phyloP scores from a whole-genome alignment of 257 asterid species.

The Oldenlandia corymbosa region DNA sequence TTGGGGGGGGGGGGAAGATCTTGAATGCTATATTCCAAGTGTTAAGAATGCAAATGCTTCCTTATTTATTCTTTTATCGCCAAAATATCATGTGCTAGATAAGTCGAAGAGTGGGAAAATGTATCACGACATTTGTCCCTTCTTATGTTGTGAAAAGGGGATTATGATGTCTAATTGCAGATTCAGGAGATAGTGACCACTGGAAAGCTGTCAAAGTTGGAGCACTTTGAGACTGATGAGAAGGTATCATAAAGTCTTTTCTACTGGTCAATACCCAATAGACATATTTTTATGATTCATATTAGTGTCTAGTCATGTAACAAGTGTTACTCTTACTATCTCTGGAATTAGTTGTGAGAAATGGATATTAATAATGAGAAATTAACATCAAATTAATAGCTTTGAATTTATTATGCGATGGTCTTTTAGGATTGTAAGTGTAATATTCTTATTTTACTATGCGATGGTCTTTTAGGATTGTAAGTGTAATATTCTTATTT shows the following conservation, averaged over 20 bases:
- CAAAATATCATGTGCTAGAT: background rate
- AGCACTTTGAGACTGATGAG: constrained; percentile 87
- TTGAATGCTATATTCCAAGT: background rate
- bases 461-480: too few relatives aligned
- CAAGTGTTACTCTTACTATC: background rate
- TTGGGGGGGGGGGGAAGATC: background rate
- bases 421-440: too few relatives aligned
- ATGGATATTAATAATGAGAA: too few relatives aligned
- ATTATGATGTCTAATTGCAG: constrained; percentile 41
- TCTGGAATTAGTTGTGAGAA: too few relatives aligned
- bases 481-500: background rate
- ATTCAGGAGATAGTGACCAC: constrained; percentile 93
- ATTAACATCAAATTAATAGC: too few relatives aligned
- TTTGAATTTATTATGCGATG: too few relatives aligned
- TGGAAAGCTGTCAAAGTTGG: constrained; percentile 90
- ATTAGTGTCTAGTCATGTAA: background rate
- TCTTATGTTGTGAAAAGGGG: constrained; percentile 7
- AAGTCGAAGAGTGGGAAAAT: background rate
- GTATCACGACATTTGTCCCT: constrained; percentile 1
- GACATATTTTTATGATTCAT: background rate
- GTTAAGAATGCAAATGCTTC: background rate
- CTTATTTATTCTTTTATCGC: background rate
- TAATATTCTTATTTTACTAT: constrained; percentile 1
- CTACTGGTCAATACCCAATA: background rate
- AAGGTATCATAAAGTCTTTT: constrained; percentile 40